A percentile compares a stretch with the other conserved stretches of the same genome.
Conservation (phyloP, 1,139 yeast species). For the Candida tetrigidarum region DNA sequence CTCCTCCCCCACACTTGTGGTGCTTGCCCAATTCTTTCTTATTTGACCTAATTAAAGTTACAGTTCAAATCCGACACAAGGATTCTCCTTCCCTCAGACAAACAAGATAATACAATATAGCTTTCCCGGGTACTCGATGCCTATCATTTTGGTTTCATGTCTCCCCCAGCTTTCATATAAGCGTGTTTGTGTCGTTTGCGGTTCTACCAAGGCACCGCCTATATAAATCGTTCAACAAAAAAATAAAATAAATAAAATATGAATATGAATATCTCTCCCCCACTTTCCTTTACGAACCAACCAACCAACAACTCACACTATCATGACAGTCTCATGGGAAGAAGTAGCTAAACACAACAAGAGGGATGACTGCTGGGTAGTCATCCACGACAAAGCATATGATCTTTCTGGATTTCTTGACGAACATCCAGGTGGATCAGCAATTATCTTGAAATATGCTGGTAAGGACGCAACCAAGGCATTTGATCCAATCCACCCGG, state of each 20-base stretch:
- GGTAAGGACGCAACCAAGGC: constrained; percentile 65
- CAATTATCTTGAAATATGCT: constrained; percentile 55
- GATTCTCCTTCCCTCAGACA: too few species aligned
- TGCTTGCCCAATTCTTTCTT: too few species aligned
- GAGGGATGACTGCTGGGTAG: constrained; percentile 57
- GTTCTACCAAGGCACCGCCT: neutral
- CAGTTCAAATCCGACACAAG: too few species aligned
- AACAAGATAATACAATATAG: too few species aligned
- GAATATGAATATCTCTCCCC: too few species aligned
- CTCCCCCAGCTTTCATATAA: too few species aligned
- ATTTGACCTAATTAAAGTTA: too few species aligned
- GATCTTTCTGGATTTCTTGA: constrained; percentile 52
- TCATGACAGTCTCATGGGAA: constrained; percentile 26
- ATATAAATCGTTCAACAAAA: too few species aligned
- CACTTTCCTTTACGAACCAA: neutral
- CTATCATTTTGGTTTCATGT: too few species aligned
- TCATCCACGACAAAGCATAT: constrained; percentile 54
- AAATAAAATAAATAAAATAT: too few species aligned
- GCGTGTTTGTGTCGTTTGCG: neutral
- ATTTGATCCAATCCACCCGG: constrained; percentile 81
- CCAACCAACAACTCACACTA: neutral
- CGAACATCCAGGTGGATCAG: constrained; percentile 60
- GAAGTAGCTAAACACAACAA: constrained; percentile 44
- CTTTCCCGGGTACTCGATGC: too few species aligned
- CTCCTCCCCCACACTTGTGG: too few species aligned